A percentile compares a stretch with the other conserved stretches of the same genome.
phyloP scores from a whole-genome alignment of 306 rosid genomes.

The Prunus campanulata region DNA sequence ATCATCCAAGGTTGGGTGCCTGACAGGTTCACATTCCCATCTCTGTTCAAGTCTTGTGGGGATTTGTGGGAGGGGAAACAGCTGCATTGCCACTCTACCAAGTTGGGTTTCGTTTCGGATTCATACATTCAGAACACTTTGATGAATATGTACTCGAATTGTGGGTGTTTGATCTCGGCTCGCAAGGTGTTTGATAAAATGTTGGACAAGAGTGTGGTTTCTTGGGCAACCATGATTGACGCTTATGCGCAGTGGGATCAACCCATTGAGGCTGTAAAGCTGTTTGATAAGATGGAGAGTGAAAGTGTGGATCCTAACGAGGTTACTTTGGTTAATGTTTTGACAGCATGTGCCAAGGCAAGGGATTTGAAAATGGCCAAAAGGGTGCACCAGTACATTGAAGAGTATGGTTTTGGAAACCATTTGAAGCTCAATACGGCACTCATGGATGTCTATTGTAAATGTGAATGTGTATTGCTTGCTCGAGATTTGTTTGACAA shows the following conservation, averaged over 20 bases:
- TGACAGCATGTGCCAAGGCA: conserved; percentile 16
- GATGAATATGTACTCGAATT: conserved; percentile 21
- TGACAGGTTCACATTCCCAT: conserved; percentile 28
- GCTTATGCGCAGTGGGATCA: conserved; percentile 21
- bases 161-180: conserved; percentile 16
- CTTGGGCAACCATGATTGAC: conserved; percentile 34
- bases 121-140: conserved; percentile 25
- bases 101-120: conserved; percentile 29
- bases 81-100: conserved; percentile 23
- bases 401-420: conserved; percentile 10
- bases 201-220: conserved; percentile 21
- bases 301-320: conserved; percentile 19
- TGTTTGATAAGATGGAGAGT: conserved; percentile 11
- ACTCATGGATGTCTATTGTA: conserved; percentile 29
- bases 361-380: conserved; percentile 18
- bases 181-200: conserved; percentile 24
- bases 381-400: conserved; percentile 18
- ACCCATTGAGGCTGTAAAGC: conserved; percentile 13
- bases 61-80: conserved; percentile 21
- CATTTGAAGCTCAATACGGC: conserved; percentile 16
- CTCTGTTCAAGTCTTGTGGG: conserved; percentile 21
- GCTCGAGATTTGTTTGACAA: conserved; percentile 21
- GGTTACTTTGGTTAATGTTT: conserved; percentile 21
- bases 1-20: conserved; percentile 13
- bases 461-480: conserved; percentile 18